Evolutionary conservation across 805 yeast species (phyloP), one percentile per base, ranked within the genome.

Genomic region (Limtongia smithiae): DNA sequence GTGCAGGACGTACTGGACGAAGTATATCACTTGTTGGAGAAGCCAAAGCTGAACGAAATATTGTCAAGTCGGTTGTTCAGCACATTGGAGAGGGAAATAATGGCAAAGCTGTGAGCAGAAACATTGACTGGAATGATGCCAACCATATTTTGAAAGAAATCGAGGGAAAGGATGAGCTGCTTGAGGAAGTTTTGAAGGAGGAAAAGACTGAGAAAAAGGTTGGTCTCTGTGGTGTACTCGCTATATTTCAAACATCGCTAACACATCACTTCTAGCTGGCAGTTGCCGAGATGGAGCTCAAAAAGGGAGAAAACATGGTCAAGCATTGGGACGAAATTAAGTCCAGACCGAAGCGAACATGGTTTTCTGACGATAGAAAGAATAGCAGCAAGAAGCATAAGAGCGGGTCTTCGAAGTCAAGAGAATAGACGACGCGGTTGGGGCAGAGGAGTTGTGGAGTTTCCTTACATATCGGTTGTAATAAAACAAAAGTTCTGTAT

Each of bases 1-100:
- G 99, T 79, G 99, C 97, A 44, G 97, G 97, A 18, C 80, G 97
- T 70, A 87, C 85, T 46, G 99, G 99, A 77, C 79, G 79, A 48
- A 85, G 97, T 38, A 83, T 93, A 35, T 83, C 97, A 2, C 81
- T 93, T 68, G 98, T 93, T 12, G 97, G 97, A 15, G 98, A 93
- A 65, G 73, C 85, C 0, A 73, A 87, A n/a, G 78, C 76, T 50
- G 98, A 93, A 57, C 81, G 98, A 69, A 71, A 76, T 41, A 87
- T 93, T 60, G 97, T 93, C n/a, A 89, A 86, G 65, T 87, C 81
- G 15, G 95, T 95, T 3, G 81, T 93, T 59, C 85, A 81, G 62
- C 77, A 85, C 48, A 79, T 82, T 11, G 69, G 68, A 34, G 68
- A 63, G 40, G n/a, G n/a, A n/a, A 80, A 82, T 58, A 90, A 89